Evolutionary conservation across 441 rosid species (phyloP).

Genomic region (Codiaeum variegatum): DNA sequence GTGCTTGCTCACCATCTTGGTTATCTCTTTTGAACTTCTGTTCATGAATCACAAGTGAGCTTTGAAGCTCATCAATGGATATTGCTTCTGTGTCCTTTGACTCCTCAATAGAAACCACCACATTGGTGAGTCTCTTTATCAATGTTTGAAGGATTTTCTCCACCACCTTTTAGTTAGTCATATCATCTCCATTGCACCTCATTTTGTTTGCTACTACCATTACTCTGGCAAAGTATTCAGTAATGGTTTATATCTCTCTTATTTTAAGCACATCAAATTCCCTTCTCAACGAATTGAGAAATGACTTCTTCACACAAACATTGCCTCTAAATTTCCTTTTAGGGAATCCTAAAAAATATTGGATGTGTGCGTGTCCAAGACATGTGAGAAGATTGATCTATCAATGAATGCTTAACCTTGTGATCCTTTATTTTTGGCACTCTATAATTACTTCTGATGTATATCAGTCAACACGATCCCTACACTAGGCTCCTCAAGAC

Average conservation of each 20-base stretch:
- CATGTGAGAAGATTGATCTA: background rate
- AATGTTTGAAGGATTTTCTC: background rate
- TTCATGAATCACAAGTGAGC: background rate
- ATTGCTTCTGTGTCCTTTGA: background rate
- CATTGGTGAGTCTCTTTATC: background rate
- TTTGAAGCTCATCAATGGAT: background rate
- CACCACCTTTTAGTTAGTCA: background rate
- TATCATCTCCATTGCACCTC: background rate
- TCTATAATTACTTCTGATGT: background rate
- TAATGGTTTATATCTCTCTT: background rate
- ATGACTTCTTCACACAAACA: background rate
- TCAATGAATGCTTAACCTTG: constrained; percentile 8
- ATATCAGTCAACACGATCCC: background rate
- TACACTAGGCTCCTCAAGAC: background rate
- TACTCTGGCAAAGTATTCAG: too few species aligned
- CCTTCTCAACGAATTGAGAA: background rate
- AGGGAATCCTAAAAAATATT: background rate
- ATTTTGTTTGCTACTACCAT: background rate
- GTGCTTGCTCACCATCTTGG: background rate
- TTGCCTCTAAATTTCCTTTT: background rate
- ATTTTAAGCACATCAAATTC: too few species aligned
- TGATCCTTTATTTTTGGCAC: constrained; percentile 3
- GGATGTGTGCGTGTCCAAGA: background rate
- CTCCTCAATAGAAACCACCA: background rate
- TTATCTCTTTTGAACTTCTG: background rate